Evolutionary conservation across 2,329 filamentous ascomycete genomes (phyloP).

Genomic region (Hansfordia pulvinata): DNA sequence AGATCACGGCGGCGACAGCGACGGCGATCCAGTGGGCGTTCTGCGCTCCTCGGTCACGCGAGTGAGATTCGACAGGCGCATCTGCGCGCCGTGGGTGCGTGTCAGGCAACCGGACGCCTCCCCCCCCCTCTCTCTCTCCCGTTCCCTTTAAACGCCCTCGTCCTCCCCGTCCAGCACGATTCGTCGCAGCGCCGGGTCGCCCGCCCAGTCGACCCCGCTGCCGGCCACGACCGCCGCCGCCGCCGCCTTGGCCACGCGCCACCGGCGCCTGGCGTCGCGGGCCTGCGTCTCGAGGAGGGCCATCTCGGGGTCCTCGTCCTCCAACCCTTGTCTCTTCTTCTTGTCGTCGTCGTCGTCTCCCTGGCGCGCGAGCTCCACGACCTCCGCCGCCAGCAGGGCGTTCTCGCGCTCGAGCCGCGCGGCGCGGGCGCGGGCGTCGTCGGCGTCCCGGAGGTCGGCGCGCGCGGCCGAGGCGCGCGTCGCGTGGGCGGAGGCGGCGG

Average conservation of each 20-base stretch:
- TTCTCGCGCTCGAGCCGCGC: slow-evolving; percentile 45
- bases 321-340: slow-evolving; percentile 38
- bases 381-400: slow-evolving; percentile 42
- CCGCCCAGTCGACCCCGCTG: slow-evolving; percentile 72
- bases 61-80: too few species aligned
- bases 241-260: slow-evolving; percentile 65
- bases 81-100: too few species aligned
- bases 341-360: slow-evolving; percentile 37
- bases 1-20: too few species aligned
- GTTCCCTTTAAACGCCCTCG: slow-evolving; percentile 18
- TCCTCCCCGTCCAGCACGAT: slow-evolving; percentile 58
- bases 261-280: slow-evolving; percentile 49
- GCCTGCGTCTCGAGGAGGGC: slow-evolving; percentile 43
- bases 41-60: too few species aligned
- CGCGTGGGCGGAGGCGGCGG: slow-evolving; percentile 48
- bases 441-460: slow-evolving; percentile 30
- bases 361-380: slow-evolving; percentile 53
- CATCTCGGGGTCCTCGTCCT: slow-evolving; percentile 42
- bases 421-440: slow-evolving; percentile 44
- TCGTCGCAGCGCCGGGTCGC: slow-evolving; percentile 50
- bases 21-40: too few species aligned
- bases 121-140: slow-evolving; percentile 5
- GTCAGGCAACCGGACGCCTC: slow-evolving; percentile 4
- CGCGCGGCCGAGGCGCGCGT: slow-evolving; percentile 41
- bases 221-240: slow-evolving; percentile 68